phyloP scores from a whole-genome alignment of 495 filamentous ascomycete species.

The Bacidia rubella region DNA sequence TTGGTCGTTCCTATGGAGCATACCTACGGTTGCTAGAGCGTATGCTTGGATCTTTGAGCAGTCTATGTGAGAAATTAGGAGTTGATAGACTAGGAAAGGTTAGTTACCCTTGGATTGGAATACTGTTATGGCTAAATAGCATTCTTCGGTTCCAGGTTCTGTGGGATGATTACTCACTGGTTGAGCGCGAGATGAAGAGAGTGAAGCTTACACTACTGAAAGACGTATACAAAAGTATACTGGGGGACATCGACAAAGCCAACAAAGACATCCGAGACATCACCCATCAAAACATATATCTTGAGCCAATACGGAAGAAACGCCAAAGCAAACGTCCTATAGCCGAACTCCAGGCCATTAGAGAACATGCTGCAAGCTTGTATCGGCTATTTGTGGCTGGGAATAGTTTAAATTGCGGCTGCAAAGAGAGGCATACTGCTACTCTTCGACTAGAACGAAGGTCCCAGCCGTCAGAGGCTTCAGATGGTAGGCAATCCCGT shows the following conservation, averaged over 20 bases:
- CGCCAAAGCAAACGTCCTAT: background rate
- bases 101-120: background rate
- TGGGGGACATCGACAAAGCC: slow-evolving; percentile 15
- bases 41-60: slow-evolving; percentile 9
- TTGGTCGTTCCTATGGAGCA: slow-evolving; percentile 13
- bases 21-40: slow-evolving; percentile 13
- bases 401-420: slow-evolving; percentile 18
- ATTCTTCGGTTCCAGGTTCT: background rate
- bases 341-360: slow-evolving; percentile 2
- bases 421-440: slow-evolving; percentile 15
- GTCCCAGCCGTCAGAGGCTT: background rate
- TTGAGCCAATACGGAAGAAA: slow-evolving; percentile 11
- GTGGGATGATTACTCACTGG: slow-evolving; percentile 1
- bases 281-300: slow-evolving; percentile 12
- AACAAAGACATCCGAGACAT: slow-evolving; percentile 16
- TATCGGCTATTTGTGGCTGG: slow-evolving; percentile 15
- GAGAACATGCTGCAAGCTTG: slow-evolving; percentile 14
- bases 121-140: background rate
- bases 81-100: slow-evolving; percentile 11
- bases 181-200: slow-evolving; percentile 15
- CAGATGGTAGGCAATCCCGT: background rate
- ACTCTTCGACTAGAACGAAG: slow-evolving; percentile 16
- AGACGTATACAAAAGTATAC: slow-evolving; percentile 16
- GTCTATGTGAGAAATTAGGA: slow-evolving; percentile 16
- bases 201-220: slow-evolving; percentile 18